These are phyloP conservation scores for Colletotrichum melonis DNA, from an alignment of 2,329 filamentous ascomycete species.

Conservation along the genomic window DNA sequence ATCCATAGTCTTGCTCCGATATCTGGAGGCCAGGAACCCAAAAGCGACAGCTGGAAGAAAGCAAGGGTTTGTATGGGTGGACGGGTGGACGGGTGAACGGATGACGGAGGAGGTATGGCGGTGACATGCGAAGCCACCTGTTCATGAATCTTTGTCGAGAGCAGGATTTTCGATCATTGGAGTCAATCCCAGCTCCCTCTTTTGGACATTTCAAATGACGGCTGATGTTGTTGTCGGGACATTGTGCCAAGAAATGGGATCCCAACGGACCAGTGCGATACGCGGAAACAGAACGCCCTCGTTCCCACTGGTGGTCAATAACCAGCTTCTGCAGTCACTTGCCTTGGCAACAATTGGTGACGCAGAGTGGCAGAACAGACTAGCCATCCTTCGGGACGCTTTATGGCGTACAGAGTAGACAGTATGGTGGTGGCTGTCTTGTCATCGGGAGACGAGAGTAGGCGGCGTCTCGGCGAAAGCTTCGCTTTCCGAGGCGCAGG, in stretches of 20 bases:
- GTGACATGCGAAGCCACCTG: background rate
- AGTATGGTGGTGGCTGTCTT: background rate
- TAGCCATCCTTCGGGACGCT: background rate
- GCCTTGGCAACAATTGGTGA: slow-evolving; percentile 4
- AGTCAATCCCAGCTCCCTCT: slow-evolving; percentile 6
- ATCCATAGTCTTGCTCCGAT: background rate
- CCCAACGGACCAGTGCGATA: background rate
- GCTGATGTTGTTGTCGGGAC: background rate
- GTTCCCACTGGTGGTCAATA: background rate
- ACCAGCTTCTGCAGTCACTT: background rate
- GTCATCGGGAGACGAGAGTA: background rate
- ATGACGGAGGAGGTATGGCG: background rate
- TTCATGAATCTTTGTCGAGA: background rate
- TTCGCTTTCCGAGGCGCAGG: slow-evolving; percentile 2
- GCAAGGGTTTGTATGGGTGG: background rate
- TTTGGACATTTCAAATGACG: slow-evolving; percentile 16
- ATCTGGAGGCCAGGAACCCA: background rate
- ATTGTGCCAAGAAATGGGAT: slow-evolving; percentile 12
- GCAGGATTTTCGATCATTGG: slow-evolving; percentile 5
- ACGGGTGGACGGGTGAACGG: background rate
- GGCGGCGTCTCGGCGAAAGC: slow-evolving; percentile 15
- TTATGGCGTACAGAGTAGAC: background rate
- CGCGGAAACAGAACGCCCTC: background rate
- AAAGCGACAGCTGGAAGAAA: background rate
- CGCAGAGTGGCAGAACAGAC: background rate